Evolutionary conservation across 352 stramenopile species (phyloP).

Genomic region (Elongisporangium anandrum): DNA sequence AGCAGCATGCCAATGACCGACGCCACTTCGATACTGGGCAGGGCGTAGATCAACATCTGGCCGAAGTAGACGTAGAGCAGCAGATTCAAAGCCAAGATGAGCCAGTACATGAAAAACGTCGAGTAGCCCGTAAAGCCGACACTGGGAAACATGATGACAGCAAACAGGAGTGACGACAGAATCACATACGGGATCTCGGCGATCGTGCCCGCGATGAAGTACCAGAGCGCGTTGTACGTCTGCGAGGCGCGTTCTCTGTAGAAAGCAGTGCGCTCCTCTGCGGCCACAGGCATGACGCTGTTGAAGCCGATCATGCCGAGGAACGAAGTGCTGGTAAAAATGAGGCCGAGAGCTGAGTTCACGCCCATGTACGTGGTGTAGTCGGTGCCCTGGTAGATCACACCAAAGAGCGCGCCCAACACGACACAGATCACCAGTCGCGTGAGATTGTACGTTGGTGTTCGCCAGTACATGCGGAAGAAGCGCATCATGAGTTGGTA

Average conservation of each 20-base stretch:
- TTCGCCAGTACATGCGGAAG: too few relatives aligned
- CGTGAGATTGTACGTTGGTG: slow-evolving; percentile 89
- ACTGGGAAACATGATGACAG: slow-evolving; percentile 36
- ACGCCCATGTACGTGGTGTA: slow-evolving; percentile 37
- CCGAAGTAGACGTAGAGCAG: too few relatives aligned
- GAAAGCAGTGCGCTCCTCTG: too few relatives aligned
- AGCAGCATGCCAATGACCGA: too few relatives aligned
- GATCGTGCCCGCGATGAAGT: slow-evolving; percentile 75
- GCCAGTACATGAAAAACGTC: too few relatives aligned
- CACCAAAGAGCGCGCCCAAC: slow-evolving; percentile 71
- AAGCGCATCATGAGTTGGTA: slow-evolving; percentile 40
- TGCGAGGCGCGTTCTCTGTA: slow-evolving; percentile 90
- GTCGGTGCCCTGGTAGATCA: slow-evolving; percentile 67
- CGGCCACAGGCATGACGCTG: slow-evolving; percentile 70
- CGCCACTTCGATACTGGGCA: too few relatives aligned
- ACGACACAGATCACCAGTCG: slow-evolving; percentile 63
- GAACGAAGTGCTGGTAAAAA: slow-evolving; percentile 85
- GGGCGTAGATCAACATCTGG: too few relatives aligned
- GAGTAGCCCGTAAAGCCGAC: slow-evolving; percentile 31
- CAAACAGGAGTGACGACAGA: slow-evolving; percentile 30
- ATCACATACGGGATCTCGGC: too few relatives aligned
- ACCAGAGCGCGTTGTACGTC: slow-evolving; percentile 86
- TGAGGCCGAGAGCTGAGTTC: slow-evolving; percentile 54
- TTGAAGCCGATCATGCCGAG: slow-evolving; percentile 77
- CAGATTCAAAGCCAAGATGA: too few relatives aligned